These are phyloP conservation scores for Ophiostoma australiae DNA, from an alignment of 2,329 filamentous ascomycete species.

Conservation along the genomic window DNA sequence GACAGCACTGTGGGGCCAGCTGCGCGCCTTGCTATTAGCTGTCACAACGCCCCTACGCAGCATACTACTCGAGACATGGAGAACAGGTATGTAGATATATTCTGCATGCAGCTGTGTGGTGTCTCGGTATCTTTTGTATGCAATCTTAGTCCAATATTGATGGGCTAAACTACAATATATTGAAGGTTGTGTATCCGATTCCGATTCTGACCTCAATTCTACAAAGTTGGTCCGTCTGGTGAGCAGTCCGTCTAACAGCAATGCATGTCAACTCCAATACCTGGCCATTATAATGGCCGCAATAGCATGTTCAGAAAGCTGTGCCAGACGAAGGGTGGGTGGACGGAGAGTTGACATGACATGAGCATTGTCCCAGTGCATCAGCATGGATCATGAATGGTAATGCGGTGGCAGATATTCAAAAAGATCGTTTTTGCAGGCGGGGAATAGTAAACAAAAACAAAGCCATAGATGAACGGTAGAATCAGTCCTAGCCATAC, in stretches of 20 bases:
- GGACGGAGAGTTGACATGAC: not conserved
- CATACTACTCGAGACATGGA: slow-evolving; percentile 9
- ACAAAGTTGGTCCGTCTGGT: not conserved
- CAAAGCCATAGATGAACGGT: not conserved
- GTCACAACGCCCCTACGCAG: not conserved
- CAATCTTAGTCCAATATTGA: not conserved
- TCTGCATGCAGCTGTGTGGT: not conserved
- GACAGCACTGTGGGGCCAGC: not conserved
- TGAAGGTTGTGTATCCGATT: not conserved
- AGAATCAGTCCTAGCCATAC: not conserved
- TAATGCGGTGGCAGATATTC: not conserved
- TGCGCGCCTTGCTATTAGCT: slow-evolving; percentile 14
- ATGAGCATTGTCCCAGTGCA: not conserved
- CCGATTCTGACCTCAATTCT: not conserved
- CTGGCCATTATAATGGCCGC: too few relatives aligned
- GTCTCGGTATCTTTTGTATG: not conserved
- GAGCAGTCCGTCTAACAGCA: not conserved
- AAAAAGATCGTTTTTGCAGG: too few relatives aligned
- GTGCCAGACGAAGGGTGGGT: too few relatives aligned
- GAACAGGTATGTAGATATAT: not conserved
- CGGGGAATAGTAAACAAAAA: not conserved
- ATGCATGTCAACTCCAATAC: not conserved
- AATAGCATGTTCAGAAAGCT: not conserved
- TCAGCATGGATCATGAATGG: not conserved
- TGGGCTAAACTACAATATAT: not conserved